Conservation (phyloP, 805 yeast species). For the Candida yuanshanica region DNA sequence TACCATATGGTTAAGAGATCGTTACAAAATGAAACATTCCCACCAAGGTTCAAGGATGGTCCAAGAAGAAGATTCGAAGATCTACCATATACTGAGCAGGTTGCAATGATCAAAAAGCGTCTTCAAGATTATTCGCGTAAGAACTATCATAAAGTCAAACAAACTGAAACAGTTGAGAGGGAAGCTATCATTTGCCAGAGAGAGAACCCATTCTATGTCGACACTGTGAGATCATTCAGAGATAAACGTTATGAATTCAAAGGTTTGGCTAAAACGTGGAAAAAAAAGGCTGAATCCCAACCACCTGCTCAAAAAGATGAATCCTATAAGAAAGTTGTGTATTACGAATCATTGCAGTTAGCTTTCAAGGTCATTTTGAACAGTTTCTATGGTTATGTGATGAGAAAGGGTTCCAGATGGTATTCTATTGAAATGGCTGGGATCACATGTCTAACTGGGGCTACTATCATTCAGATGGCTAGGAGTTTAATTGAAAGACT, state of each 20-base stretch:
- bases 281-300: slow-evolving; percentile 62
- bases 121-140: slow-evolving; percentile 80
- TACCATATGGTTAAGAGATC: slow-evolving; percentile 86
- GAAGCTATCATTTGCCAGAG: slow-evolving; percentile 95
- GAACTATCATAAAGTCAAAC: slow-evolving; percentile 75
- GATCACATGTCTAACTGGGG: slow-evolving; percentile 96
- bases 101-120: slow-evolving; percentile 65
- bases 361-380: slow-evolving; percentile 96
- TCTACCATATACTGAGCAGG: slow-evolving; percentile 72
- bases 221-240: slow-evolving; percentile 90
- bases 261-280: slow-evolving; percentile 91
- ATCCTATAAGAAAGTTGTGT: slow-evolving; percentile 87
- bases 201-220: slow-evolving; percentile 94
- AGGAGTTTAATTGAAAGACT: slow-evolving; percentile 82
- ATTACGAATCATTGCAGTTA: slow-evolving; percentile 90
- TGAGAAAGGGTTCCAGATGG: slow-evolving; percentile 99
- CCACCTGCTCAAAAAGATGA: slow-evolving; percentile 65
- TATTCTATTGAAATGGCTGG: slow-evolving; percentile 99
- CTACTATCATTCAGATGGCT: slow-evolving; percentile 97
- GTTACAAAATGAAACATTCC: slow-evolving; percentile 71
- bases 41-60: slow-evolving; percentile 49
- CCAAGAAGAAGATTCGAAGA: slow-evolving; percentile 70
- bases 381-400: slow-evolving; percentile 96
- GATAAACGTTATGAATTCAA: slow-evolving; percentile 96
- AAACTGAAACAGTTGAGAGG: slow-evolving; percentile 77